Evolutionary conservation across 2,329 filamentous ascomycete species (phyloP).

Genomic region (Pseudocercospora fuligena): DNA sequence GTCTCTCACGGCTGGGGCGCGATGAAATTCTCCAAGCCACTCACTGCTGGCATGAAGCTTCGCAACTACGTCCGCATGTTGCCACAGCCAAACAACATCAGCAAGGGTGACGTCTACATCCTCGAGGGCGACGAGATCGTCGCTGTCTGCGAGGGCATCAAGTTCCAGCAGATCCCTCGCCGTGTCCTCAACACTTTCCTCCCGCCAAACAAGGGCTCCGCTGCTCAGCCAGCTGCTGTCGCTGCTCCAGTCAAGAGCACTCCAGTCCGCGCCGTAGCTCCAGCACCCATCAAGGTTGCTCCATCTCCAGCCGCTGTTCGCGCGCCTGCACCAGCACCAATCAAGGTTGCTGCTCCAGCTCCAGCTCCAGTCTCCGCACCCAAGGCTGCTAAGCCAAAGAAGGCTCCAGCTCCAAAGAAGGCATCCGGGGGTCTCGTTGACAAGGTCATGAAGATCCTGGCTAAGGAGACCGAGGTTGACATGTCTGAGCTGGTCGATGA

Average conservation of each 20-base stretch:
- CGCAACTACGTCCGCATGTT: slow-evolving; percentile 68
- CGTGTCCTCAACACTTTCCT: slow-evolving; percentile 69
- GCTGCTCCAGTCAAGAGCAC: slow-evolving; percentile 42
- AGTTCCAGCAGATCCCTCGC: slow-evolving; percentile 70
- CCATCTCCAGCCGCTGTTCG: slow-evolving; percentile 25
- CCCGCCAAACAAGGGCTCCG: slow-evolving; percentile 58
- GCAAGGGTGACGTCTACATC: slow-evolving; percentile 65
- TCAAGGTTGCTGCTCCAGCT: slow-evolving; percentile 28
- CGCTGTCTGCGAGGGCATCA: slow-evolving; percentile 64
- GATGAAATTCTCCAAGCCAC: slow-evolving; percentile 53
- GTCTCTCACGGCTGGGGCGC: slow-evolving; percentile 67
- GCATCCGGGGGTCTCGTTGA: slow-evolving; percentile 54
- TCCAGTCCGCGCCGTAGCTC: slow-evolving; percentile 37
- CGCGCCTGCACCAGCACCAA: slow-evolving; percentile 28
- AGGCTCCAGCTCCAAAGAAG: slow-evolving; percentile 57
- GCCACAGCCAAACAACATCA: slow-evolving; percentile 59
- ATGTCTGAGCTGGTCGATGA: slow-evolving; percentile 64
- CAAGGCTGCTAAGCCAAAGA: slow-evolving; percentile 58
- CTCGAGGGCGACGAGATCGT: slow-evolving; percentile 64
- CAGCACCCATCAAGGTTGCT: slow-evolving; percentile 38
- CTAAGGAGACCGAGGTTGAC: slow-evolving; percentile 67
- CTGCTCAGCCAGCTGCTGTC: slow-evolving; percentile 40
- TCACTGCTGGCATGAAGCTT: slow-evolving; percentile 58
- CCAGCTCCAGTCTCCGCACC: slow-evolving; percentile 38
- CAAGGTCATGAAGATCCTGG: slow-evolving; percentile 68